Percentiles rank a stretch among this genome's conserved stretches.
phyloP scores from a whole-genome alignment of 1,139 yeast species.

The Debaryomycetaceae sp. region DNA sequence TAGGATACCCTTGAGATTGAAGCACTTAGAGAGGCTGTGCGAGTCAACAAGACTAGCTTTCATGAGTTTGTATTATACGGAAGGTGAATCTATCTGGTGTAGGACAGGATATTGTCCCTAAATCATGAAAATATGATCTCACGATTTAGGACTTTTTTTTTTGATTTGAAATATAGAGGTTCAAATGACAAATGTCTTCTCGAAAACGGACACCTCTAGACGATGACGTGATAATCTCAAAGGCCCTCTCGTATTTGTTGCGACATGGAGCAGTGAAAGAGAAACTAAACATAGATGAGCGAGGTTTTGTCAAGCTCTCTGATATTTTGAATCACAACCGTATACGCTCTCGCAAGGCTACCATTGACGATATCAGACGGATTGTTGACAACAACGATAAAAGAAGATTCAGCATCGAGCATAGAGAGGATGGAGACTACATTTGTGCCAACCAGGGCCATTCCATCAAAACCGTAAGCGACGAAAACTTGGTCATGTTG shows the following conservation, averaged over 20 bases:
- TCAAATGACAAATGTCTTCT: too few relatives aligned
- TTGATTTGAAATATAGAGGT: too few relatives aligned
- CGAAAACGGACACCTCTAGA: neutral
- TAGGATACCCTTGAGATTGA: too few relatives aligned
- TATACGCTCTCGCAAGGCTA: conserved; percentile 53
- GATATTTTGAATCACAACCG: conserved; percentile 57
- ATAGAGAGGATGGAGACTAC: conserved; percentile 17
- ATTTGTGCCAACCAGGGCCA: conserved; percentile 96
- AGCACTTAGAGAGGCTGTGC: too few relatives aligned
- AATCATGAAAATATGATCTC: too few relatives aligned
- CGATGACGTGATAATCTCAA: conserved; percentile 61
- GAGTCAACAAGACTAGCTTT: too few relatives aligned
- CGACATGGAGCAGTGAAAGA: conserved; percentile 85
- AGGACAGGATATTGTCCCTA: too few relatives aligned
- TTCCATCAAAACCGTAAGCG: conserved; percentile 49
- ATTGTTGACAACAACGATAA: conserved; percentile 69
- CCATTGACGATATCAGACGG: conserved; percentile 53
- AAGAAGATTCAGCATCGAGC: conserved; percentile 54
- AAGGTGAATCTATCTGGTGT: too few relatives aligned
- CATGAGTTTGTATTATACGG: too few relatives aligned
- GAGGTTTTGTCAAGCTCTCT: conserved; percentile 61
- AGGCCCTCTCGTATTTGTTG: conserved; percentile 68
- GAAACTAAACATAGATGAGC: conserved; percentile 54
- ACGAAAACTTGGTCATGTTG: conserved; percentile 34
- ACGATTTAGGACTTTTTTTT: too few relatives aligned